A percentile compares a stretch with the other conserved stretches of the same genome.
Evolutionary conservation across 257 asterid genomes (phyloP).

Genomic region (Przewalskia tangutica): DNA sequence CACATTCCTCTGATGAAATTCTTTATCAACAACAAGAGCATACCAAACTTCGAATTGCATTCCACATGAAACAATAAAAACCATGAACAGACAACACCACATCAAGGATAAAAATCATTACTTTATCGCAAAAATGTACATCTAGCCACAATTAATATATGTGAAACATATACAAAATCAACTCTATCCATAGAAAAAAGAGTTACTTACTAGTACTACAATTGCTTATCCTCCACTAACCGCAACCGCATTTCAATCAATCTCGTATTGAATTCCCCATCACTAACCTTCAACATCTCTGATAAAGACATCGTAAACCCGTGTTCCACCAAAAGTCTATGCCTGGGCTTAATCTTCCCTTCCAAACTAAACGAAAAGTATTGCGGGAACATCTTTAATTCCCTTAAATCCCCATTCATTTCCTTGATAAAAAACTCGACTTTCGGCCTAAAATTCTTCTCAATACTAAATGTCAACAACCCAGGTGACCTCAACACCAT

Average conservation of each 20-base stretch:
- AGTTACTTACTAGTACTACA: slow-evolving; percentile 22
- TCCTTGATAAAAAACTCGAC: slow-evolving; percentile 52
- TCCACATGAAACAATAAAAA: background rate
- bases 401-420: slow-evolving; percentile 61
- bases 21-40: background rate
- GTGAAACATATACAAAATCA: background rate
- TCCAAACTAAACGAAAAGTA: slow-evolving; percentile 77
- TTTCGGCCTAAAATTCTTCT: slow-evolving; percentile 68
- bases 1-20: background rate
- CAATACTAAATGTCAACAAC: slow-evolving; percentile 72
- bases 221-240: slow-evolving; percentile 22
- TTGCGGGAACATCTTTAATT: slow-evolving; percentile 79
- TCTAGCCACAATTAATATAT: background rate
- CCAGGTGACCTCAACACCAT: slow-evolving; percentile 89
- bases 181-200: background rate
- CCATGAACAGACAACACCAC: background rate
- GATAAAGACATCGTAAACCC: slow-evolving; percentile 38
- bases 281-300: slow-evolving; percentile 78
- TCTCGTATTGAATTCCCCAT: slow-evolving; percentile 51
- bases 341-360: slow-evolving; percentile 64
- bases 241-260: slow-evolving; percentile 48
- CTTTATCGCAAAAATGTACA: background rate
- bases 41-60: background rate
- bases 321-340: slow-evolving; percentile 43
- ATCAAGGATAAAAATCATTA: background rate